Percentiles rank a stretch among this genome's conserved stretches.
phyloP scores from a whole-genome alignment of 1,284 basidiomycete species.

The Melampsora americana region DNA sequence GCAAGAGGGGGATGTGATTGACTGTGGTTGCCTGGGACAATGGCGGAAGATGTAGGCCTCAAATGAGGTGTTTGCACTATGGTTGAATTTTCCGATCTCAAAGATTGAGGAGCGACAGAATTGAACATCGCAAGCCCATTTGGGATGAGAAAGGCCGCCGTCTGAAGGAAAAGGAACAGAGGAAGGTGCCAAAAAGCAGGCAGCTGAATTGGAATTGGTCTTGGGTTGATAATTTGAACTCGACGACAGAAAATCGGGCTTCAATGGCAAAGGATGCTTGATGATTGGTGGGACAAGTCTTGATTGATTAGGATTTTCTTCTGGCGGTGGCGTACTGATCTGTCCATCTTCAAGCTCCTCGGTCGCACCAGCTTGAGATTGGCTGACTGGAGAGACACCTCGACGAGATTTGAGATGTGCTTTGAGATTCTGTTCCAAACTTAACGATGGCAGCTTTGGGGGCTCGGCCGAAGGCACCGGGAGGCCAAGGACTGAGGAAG shows the following conservation, averaged over 20 bases:
- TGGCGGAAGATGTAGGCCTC: not conserved
- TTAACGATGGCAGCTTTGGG: not conserved
- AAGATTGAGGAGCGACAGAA: too few relatives aligned
- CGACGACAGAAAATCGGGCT: not conserved
- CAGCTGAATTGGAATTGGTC: not conserved
- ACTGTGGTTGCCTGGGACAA: not conserved
- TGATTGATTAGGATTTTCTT: not conserved
- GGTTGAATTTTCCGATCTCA: too few relatives aligned
- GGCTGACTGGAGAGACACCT: not conserved
- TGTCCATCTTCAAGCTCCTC: slow-evolving; percentile 2
- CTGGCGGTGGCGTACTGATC: slow-evolving; percentile 4
- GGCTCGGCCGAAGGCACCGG: not conserved
- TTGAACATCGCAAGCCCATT: too few relatives aligned
- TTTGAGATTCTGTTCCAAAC: not conserved
- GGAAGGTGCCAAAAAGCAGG: not conserved
- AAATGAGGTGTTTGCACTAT: too few relatives aligned
- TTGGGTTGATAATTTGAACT: not conserved
- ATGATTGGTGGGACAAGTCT: not conserved
- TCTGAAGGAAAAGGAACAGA: not conserved
- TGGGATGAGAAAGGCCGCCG: not conserved
- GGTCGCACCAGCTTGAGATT: not conserved
- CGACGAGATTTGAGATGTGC: not conserved
- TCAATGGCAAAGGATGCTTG: not conserved
- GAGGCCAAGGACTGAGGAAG: not conserved
- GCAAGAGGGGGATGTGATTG: not conserved